phyloP scores from a whole-genome alignment of 2,329 filamentous ascomycete species.

The Calonectria henricotiae region DNA sequence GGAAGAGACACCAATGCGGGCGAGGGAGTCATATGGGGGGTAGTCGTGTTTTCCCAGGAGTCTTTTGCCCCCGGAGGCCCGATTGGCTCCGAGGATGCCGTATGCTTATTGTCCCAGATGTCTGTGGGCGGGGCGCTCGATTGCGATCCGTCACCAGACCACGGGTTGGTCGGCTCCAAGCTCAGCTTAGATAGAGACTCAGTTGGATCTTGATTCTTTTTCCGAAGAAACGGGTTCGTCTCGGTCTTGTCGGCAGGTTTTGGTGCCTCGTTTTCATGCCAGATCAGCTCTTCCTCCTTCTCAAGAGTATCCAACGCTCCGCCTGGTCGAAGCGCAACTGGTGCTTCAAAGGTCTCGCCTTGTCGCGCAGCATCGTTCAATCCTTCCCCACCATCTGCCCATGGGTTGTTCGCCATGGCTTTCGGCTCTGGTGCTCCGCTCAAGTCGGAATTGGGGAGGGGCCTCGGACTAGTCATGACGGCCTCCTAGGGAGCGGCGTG shows the following conservation, averaged over 20 bases:
- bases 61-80: constrained; percentile 38
- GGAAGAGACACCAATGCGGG: constrained; percentile 59
- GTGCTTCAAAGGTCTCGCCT: constrained; percentile 42
- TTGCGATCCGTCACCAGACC: constrained; percentile 49
- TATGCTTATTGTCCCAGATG: constrained; percentile 48
- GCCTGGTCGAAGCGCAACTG: constrained; percentile 57
- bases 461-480: constrained; percentile 41
- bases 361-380: constrained; percentile 51
- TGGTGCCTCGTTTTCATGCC: constrained; percentile 51
- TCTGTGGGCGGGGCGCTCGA: constrained; percentile 36
- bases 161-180: constrained; percentile 61
- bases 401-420: constrained; percentile 49
- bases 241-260: constrained; percentile 53
- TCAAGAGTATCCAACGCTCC: constrained; percentile 43
- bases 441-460: constrained; percentile 26
- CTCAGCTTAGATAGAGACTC: constrained; percentile 63
- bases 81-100: neutral
- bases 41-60: constrained; percentile 54
- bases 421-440: constrained; percentile 30
- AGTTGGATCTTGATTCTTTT: constrained; percentile 59
- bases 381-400: constrained; percentile 46
- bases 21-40: constrained; percentile 52
- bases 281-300: constrained; percentile 55
- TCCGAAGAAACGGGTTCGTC: constrained; percentile 71
- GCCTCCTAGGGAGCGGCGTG: constrained; percentile 19